These are phyloP conservation scores for Cytospora piceae DNA, from an alignment of 2,329 filamentous ascomycete species.

Conservation along the genomic window DNA sequence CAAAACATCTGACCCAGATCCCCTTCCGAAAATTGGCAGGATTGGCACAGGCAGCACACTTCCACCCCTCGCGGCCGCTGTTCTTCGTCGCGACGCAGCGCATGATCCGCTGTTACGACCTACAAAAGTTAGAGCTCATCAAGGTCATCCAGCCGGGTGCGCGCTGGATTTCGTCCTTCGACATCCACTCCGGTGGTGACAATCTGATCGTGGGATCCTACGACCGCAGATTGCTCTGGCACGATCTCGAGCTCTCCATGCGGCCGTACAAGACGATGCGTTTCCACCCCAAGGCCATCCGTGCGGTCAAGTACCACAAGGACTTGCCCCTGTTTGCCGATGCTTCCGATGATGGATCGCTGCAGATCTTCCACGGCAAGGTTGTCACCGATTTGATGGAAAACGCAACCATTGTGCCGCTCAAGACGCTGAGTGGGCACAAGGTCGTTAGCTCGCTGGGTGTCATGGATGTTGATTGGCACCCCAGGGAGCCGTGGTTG, in stretches of 20 bases:
- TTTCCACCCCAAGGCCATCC: conserved; percentile 91
- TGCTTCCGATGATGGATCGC: conserved; percentile 88
- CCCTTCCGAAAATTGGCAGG: conserved; percentile 82
- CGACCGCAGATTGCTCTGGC: conserved; percentile 92
- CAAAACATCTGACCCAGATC: conserved; percentile 91
- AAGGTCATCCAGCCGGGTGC: conserved; percentile 94
- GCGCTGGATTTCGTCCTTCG: conserved; percentile 91
- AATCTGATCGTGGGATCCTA: conserved; percentile 95
- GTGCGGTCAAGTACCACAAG: conserved; percentile 85
- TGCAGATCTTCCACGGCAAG: conserved; percentile 97
- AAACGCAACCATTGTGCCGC: conserved; percentile 92
- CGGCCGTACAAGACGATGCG: conserved; percentile 95
- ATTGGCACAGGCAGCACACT: conserved; percentile 83
- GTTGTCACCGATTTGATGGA: conserved; percentile 94
- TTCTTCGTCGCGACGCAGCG: conserved; percentile 97
- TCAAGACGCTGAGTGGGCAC: conserved; percentile 93
- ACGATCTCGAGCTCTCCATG: conserved; percentile 89
- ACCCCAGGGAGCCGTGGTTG: conserved; percentile 91
- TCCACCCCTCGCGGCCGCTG: conserved; percentile 89
- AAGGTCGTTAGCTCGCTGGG: conserved; percentile 84
- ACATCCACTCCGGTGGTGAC: conserved; percentile 90
- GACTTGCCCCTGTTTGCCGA: conserved; percentile 87
- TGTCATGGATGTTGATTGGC: conserved; percentile 95
- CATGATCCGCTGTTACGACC: conserved; percentile 89
- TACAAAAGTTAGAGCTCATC: conserved; percentile 87